phyloP scores from a whole-genome alignment of 73 alveolate genomes.

The Paramecium pentaurelia region DNA sequence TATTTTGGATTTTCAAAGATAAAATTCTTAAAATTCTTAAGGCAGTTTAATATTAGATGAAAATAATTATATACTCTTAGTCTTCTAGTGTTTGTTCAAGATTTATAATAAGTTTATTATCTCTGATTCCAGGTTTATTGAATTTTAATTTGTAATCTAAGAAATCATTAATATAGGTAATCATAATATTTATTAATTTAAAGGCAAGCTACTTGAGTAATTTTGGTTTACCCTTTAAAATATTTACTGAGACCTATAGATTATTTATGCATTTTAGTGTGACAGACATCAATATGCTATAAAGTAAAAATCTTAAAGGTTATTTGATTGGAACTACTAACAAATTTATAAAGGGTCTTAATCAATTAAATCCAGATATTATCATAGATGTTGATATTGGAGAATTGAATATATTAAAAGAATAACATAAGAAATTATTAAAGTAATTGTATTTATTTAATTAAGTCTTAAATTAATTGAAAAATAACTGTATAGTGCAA shows the following conservation, averaged over 20 bases:
- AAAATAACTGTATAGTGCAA: constrained; percentile 10
- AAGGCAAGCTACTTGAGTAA: constrained; percentile 11
- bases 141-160: constrained; percentile 29
- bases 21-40: constrained; percentile 35
- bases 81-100: constrained; percentile 38
- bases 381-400: constrained; percentile 43
- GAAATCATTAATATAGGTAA: background rate
- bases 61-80: constrained; percentile 29
- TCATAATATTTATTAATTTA: background rate
- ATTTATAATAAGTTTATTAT: constrained; percentile 41
- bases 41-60: constrained; percentile 17
- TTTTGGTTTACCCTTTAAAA: constrained; percentile 55
- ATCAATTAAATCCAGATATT: constrained; percentile 23
- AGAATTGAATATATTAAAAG: background rate
- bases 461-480: constrained; percentile 25
- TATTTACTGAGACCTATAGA: background rate
- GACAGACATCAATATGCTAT: background rate
- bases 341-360: constrained; percentile 6
- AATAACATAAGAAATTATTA: constrained; percentile 12
- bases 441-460: background rate
- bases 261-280: constrained; percentile 52
- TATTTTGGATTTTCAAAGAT: constrained; percentile 51
- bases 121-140: constrained; percentile 51
- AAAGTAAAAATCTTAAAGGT: constrained; percentile 11
- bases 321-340: constrained; percentile 57